A percentile compares a stretch with the other conserved stretches of the same genome.
Evolutionary conservation across 192 early-diverging fungal species (phyloP).

Genomic region (Jimgerdemannia lactiflua): DNA sequence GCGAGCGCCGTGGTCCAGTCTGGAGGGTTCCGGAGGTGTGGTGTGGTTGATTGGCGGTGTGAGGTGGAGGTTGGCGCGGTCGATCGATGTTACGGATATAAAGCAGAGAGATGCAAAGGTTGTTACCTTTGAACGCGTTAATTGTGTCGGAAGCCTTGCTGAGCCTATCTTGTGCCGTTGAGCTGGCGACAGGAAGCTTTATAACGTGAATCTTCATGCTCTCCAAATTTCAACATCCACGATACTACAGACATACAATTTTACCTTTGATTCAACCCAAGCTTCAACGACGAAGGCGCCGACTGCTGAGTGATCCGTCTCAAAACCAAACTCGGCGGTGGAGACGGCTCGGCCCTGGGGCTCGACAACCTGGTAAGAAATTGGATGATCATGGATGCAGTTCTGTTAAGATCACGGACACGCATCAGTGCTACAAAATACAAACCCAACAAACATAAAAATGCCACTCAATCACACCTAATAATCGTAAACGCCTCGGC

Average conservation of each 20-base stretch:
- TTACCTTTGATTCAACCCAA: conserved; percentile 23
- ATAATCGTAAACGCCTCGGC: conserved; percentile 46
- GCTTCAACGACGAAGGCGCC: conserved; percentile 11
- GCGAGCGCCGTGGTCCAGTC: not conserved
- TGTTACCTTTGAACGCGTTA: not conserved
- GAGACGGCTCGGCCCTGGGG: conserved; percentile 5
- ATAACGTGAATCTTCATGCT: no score
- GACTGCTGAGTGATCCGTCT: conserved; percentile 8
- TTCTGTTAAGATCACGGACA: not conserved
- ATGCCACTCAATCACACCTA: conserved; percentile 26
- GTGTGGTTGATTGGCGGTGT: no score
- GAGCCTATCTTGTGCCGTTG: not conserved
- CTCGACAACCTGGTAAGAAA: conserved; percentile 15
- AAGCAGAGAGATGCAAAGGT: not conserved
- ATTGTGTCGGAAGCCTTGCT: not conserved
- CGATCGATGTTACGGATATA: not conserved
- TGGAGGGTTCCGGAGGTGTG: not conserved
- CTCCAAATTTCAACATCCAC: no score
- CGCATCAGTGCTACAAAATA: no score
- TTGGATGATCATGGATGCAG: not conserved
- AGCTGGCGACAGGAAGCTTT: conserved; percentile 5
- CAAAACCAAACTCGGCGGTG: conserved; percentile 4
- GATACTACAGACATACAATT: not conserved
- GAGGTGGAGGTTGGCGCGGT: no score
- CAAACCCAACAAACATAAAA: not conserved